phyloP scores from a whole-genome alignment of 768 basidiomycete genomes.

The Vishniacozyma victoriae region DNA sequence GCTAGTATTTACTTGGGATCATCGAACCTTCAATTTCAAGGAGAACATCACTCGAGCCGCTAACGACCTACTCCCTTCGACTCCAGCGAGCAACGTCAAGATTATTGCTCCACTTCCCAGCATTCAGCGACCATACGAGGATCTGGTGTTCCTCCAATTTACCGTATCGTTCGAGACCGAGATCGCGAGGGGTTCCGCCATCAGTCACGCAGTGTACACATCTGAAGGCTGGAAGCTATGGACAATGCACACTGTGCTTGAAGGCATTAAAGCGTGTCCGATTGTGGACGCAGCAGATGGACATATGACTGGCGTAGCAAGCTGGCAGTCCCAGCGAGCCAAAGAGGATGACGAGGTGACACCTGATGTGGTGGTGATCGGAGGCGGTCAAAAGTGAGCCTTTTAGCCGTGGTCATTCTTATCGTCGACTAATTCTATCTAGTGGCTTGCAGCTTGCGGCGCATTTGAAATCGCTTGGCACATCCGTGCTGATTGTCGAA shows the following conservation, averaged over 20 bases:
- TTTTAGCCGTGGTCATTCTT: neutral
- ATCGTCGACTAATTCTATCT: neutral
- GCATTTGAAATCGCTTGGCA: conserved; percentile 56
- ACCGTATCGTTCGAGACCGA: conserved; percentile 56
- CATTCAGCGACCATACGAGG: conserved; percentile 38
- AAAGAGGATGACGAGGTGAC: conserved; percentile 2
- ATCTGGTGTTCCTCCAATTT: conserved; percentile 57
- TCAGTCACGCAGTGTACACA: conserved; percentile 57
- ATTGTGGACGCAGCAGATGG: conserved; percentile 40
- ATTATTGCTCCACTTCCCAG: conserved; percentile 15
- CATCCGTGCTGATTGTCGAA: conserved; percentile 60
- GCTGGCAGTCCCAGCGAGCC: conserved; percentile 9
- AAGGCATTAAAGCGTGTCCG: conserved; percentile 53
- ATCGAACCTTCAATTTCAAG: conserved; percentile 56
- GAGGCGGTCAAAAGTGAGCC: conserved; percentile 23
- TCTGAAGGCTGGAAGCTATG: conserved; percentile 57
- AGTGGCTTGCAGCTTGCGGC: conserved; percentile 60
- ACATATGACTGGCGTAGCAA: conserved; percentile 8
- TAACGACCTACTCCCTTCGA: conserved; percentile 49
- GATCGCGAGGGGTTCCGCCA: conserved; percentile 54
- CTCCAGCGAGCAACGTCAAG: conserved; percentile 10
- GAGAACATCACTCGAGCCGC: conserved; percentile 44
- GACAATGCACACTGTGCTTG: conserved; percentile 57
- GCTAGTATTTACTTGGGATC: conserved; percentile 61
- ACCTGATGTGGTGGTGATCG: conserved; percentile 16